These are phyloP conservation scores for Candida hispaniensis DNA, from an alignment of 805 yeast genomes.

Conservation along the genomic window DNA sequence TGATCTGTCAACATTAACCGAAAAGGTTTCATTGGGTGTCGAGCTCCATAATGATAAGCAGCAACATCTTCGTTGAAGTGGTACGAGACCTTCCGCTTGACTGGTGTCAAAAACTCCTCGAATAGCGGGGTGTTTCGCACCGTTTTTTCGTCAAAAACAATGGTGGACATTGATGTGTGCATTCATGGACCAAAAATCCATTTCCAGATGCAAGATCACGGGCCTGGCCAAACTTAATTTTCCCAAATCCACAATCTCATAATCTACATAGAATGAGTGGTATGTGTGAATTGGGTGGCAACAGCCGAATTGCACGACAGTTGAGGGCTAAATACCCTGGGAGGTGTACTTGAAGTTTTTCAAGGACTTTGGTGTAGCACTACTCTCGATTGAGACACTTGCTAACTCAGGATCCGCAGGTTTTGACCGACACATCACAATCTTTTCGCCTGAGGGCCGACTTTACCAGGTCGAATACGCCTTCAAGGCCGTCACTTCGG, in stretches of 20 bases:
- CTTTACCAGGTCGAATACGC: slow-evolving; percentile 97
- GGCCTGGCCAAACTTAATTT: too few relatives aligned
- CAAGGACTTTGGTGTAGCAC: too few relatives aligned
- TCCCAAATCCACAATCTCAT: too few relatives aligned
- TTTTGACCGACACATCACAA: slow-evolving; percentile 96
- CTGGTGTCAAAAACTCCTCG: slow-evolving; percentile 31
- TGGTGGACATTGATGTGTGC: too few relatives aligned
- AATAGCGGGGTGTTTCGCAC: slow-evolving; percentile 36
- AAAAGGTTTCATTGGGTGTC: slow-evolving; percentile 98
- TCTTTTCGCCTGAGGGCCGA: slow-evolving; percentile 97
- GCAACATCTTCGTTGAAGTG: slow-evolving; percentile 77
- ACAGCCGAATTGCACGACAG: too few relatives aligned
- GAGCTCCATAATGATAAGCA: slow-evolving; percentile 79
- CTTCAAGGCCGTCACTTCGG: slow-evolving; percentile 87
- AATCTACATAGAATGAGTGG: too few relatives aligned
- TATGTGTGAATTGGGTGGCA: too few relatives aligned
- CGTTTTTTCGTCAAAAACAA: slow-evolving; percentile 35
- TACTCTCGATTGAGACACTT: background rate
- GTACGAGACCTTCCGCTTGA: slow-evolving; percentile 53
- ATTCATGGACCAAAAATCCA: too few relatives aligned
- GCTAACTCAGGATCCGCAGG: slow-evolving; percentile 61
- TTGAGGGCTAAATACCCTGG: too few relatives aligned
- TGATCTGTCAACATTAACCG: slow-evolving; percentile 90
- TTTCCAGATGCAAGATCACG: too few relatives aligned
- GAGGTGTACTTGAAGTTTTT: too few relatives aligned